These are phyloP conservation scores for Camptophora hylomeconis DNA, from an alignment of 2,329 filamentous ascomycete species.

Conservation along the genomic window DNA sequence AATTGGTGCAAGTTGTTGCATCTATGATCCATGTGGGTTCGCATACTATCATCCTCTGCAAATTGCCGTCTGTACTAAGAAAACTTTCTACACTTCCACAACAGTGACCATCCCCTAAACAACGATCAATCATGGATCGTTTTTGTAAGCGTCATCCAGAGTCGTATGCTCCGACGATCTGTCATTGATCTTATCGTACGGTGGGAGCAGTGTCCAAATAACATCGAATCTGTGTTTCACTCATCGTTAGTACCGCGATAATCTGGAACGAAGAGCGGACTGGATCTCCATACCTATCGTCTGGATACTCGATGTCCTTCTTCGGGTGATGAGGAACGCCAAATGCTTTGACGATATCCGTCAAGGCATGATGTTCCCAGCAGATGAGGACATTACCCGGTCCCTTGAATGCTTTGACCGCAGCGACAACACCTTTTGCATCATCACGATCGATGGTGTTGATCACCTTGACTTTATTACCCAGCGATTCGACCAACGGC, in stretches of 20 bases:
- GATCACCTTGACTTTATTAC: too few relatives aligned
- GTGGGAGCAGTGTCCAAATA: slow-evolving; percentile 8
- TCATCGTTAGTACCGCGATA: too few relatives aligned
- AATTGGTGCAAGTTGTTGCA: too few relatives aligned
- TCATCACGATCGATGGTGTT: slow-evolving; percentile 37
- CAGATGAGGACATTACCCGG: slow-evolving; percentile 48
- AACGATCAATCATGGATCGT: slow-evolving; percentile 4
- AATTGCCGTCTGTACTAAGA: too few relatives aligned
- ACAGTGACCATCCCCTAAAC: too few relatives aligned
- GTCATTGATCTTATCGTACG: slow-evolving; percentile 5
- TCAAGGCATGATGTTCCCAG: slow-evolving; percentile 46
- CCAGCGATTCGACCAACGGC: slow-evolving; percentile 44
- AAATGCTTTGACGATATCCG: slow-evolving; percentile 38
- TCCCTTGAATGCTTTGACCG: slow-evolving; percentile 35
- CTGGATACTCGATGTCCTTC: slow-evolving; percentile 40
- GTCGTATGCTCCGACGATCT: slow-evolving; percentile 6
- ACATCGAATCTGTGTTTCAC: slow-evolving; percentile 7
- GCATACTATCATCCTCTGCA: too few relatives aligned
- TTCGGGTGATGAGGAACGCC: slow-evolving; percentile 38
- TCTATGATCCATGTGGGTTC: too few relatives aligned
- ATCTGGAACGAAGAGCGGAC: too few relatives aligned
- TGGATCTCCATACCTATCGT: slow-evolving; percentile 30
- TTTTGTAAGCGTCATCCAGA: slow-evolving; percentile 3
- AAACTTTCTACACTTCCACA: too few relatives aligned
- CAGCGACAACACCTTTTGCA: slow-evolving; percentile 38